Conservation (phyloP, 202 grass and related monocot genomes). For the Setaria italica region DNA sequence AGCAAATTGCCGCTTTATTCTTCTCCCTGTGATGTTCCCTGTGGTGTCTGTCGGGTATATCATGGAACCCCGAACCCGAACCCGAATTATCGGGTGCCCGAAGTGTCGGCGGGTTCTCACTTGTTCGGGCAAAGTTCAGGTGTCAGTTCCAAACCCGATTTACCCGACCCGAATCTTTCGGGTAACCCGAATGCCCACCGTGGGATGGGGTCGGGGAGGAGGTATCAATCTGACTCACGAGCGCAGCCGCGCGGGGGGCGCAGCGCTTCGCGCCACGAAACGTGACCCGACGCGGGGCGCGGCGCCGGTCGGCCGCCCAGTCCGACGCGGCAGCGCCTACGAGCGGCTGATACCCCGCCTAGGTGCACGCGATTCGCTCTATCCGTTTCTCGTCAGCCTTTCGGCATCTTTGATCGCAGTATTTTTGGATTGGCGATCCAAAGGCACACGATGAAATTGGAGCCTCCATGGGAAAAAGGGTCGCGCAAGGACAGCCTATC, state of each 20-base stretch:
- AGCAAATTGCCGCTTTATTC: too few species aligned
- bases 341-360: slow-evolving; percentile 11
- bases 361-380: slow-evolving; percentile 19
- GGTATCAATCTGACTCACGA: neutral
- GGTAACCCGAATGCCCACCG: too few species aligned
- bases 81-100: too few species aligned
- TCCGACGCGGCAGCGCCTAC: slow-evolving; percentile 9
- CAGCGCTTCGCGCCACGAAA: slow-evolving; percentile 17
- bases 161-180: neutral
- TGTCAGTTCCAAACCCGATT: too few species aligned
- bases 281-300: neutral
- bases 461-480: neutral
- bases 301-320: neutral
- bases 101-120: too few species aligned
- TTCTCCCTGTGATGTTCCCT: too few species aligned
- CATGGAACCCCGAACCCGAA: too few species aligned
- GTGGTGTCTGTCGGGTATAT: too few species aligned
- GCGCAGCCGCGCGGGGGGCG: too few species aligned
- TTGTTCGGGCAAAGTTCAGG: too few species aligned
- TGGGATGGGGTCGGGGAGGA: neutral
- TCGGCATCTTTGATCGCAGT: neutral
- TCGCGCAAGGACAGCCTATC: slow-evolving; percentile 13
- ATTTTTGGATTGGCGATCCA: slow-evolving; percentile 6
- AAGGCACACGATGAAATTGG: neutral
- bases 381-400: neutral